Evolutionary conservation across 345 rosid species (phyloP).

Genomic region (Rhodamnia rubescens): DNA sequence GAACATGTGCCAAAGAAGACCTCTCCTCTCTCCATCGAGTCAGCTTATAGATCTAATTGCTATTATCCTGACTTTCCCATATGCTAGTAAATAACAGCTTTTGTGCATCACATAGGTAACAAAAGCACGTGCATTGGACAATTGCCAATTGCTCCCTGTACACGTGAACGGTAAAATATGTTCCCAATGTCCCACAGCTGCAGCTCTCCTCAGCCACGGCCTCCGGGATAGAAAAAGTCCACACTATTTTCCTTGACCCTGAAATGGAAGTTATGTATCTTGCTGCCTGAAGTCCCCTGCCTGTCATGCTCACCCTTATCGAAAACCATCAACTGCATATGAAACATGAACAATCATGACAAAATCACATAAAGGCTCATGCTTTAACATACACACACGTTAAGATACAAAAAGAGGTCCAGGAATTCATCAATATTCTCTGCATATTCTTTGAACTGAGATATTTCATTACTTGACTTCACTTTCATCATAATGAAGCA

Average conservation of each 20-base stretch:
- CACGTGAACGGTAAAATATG: not conserved
- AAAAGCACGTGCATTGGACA: not conserved
- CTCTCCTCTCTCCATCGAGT: not conserved
- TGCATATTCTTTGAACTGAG: not conserved
- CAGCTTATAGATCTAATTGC: not conserved
- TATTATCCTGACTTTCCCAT: not conserved
- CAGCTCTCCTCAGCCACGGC: conserved; percentile 14
- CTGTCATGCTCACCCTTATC: conserved; percentile 21
- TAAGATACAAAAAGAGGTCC: not conserved
- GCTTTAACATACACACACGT: not conserved
- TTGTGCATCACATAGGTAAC: not conserved
- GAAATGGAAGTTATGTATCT: conserved; percentile 65
- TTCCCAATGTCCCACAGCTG: not conserved
- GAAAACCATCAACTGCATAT: conserved; percentile 55
- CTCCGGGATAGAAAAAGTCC: conserved; percentile 77
- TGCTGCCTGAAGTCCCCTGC: conserved; percentile 28
- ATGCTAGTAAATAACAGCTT: not conserved
- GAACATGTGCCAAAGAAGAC: not conserved
- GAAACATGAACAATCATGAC: not conserved
- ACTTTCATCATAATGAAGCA: not conserved
- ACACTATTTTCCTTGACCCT: conserved; percentile 62
- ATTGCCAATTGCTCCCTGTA: not conserved
- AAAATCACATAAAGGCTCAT: not conserved
- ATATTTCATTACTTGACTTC: not conserved
- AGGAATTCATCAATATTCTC: not conserved